Base-by-base conservation (phyloP, 148 eudicot genomes). In the Nepenthes mirabilis region DNA sequence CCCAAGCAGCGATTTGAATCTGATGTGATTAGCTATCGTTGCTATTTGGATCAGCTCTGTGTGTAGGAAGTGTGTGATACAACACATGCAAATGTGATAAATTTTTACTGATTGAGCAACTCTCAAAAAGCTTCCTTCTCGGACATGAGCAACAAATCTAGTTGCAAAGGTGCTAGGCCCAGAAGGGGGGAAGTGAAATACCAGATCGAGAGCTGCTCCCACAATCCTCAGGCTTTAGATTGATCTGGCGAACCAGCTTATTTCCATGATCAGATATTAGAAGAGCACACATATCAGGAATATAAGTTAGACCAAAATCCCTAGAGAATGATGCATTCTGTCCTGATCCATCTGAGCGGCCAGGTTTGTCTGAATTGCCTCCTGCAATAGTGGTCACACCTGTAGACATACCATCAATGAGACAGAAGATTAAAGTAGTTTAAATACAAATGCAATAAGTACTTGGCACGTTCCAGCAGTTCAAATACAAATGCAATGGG, bases 301-400 rank as follows among this genome's bases (percentile, higher is more conserved):
- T 65, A 61, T 80, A 85, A 65, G 80, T 53, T 49, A 85, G 65
- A 77, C 80, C 89, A 65, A 69, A 77, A 68, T 81, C 78, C 49
- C 62, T 1, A 2, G 93, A 88, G 51, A 88, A 85, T 14, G 91
- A 68, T 54, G 86, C 89, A 74, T 83, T 72, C 53, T 58, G 61
- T 59, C 80, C 91, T 65, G 87, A 78, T 60, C 87, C 89, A 77
- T 85, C 96, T 9, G 56, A 62, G 34, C 60, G 75, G 47, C 93
- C 89, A 45, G 76, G 11, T 13, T 32, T 67, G 63, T 64, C 61
- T 47, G 80, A 66, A 63, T 47, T 36, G 52, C 89, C 83, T 33
- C 95, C 95, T 43, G 91, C 96, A 58, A 88, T 85, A 49, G 91
- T 88, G 60, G 80, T 81, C 57, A 80, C 88, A 65, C 93, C 96